Conservation (phyloP, 1,284 basidiomycete genomes). For the Entoloma clypeatum region DNA sequence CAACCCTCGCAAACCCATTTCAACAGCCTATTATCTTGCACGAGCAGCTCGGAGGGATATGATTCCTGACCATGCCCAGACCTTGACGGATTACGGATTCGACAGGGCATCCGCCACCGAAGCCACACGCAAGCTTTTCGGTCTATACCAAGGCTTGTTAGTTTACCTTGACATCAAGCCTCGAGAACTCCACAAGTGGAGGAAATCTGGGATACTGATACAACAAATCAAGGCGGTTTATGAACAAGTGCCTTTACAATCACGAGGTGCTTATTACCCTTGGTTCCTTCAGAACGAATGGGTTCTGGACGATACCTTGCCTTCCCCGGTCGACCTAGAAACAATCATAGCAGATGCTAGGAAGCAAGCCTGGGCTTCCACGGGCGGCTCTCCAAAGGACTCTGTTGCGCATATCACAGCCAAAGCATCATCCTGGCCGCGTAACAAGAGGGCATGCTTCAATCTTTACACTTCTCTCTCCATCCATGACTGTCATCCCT, state of each 20-base stretch:
- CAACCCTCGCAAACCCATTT: slow-evolving; percentile 26
- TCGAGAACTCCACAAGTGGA: slow-evolving; percentile 31
- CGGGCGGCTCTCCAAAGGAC: slow-evolving; percentile 7
- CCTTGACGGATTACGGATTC: slow-evolving; percentile 36
- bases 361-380: slow-evolving; percentile 13
- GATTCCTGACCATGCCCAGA: slow-evolving; percentile 30
- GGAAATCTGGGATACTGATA: slow-evolving; percentile 27
- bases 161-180: slow-evolving; percentile 20
- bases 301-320: slow-evolving; percentile 22
- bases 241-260: slow-evolving; percentile 20
- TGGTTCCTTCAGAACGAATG: slow-evolving; percentile 35
- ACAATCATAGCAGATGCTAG: background rate
- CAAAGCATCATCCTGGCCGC: slow-evolving; percentile 2
- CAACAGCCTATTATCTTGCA: slow-evolving; percentile 31
- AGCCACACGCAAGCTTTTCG: slow-evolving; percentile 24
- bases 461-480: slow-evolving; percentile 2
- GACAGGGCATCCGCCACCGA: slow-evolving; percentile 15
- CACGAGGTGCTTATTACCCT: slow-evolving; percentile 27
- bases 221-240: slow-evolving; percentile 31
- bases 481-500: slow-evolving; percentile 6
- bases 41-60: slow-evolving; percentile 22
- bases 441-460: background rate
- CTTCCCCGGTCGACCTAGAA: slow-evolving; percentile 4
- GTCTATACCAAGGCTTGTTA: slow-evolving; percentile 31
- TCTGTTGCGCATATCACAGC: slow-evolving; percentile 3